Evolutionary conservation across 495 filamentous ascomycete genomes (phyloP).

Genomic region (Aspergillus nanangensis): DNA sequence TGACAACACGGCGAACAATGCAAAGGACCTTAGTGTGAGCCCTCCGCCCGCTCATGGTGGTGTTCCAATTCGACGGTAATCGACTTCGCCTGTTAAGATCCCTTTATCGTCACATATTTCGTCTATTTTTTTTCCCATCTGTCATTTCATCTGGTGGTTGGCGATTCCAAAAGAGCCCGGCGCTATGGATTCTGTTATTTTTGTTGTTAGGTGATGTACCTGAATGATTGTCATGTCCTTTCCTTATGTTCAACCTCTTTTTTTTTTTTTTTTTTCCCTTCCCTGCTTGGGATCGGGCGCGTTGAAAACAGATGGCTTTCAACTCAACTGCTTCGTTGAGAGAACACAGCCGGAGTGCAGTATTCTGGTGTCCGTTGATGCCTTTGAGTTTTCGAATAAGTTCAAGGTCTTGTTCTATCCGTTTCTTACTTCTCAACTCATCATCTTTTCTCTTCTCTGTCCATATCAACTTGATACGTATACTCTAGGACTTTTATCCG

Average conservation of each 20-base stretch:
- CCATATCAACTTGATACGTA: conserved; percentile 6
- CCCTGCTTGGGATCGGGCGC: background rate
- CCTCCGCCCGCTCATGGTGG: conserved; percentile 48
- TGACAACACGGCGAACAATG: conserved; percentile 27
- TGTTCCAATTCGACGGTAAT: conserved; percentile 59
- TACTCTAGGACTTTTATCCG: too few species aligned
- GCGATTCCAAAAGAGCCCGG: conserved; percentile 38
- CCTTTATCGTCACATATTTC: conserved; percentile 2
- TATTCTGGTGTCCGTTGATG: too few species aligned
- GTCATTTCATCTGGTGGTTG: conserved; percentile 14
- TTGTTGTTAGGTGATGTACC: too few species aligned
- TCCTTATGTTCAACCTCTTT: background rate
- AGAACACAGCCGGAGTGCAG: too few species aligned
- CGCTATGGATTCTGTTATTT: conserved; percentile 29
- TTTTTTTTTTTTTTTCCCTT: conserved; percentile 5
- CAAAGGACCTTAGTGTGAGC: conserved; percentile 36
- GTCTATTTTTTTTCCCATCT: conserved; percentile 8
- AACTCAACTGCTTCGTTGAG: too few species aligned
- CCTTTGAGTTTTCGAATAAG: too few species aligned
- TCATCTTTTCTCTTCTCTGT: conserved; percentile 15
- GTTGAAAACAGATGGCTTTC: background rate
- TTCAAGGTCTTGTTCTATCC: too few species aligned
- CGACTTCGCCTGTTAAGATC: conserved; percentile 1
- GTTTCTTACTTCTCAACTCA: too few species aligned
- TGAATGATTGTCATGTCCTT: too few species aligned